phyloP scores from a whole-genome alignment of 148 eudicot species.

The Rheum nobile region DNA sequence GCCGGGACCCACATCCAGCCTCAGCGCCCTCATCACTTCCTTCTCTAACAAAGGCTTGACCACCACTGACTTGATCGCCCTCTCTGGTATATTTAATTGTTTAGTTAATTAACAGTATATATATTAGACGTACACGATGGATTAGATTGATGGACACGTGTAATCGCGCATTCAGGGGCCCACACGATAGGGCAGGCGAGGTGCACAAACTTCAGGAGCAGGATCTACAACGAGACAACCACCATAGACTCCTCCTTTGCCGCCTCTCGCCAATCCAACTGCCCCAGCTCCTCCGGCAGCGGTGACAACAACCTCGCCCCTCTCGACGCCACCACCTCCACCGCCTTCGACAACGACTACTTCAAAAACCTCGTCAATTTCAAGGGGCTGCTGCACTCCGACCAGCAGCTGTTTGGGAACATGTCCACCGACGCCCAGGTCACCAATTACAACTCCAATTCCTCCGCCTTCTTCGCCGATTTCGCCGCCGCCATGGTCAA shows the following conservation, averaged over 20 bases:
- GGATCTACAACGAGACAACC: conserved; percentile 53
- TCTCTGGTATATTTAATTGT: conserved; percentile 14
- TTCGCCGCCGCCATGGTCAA: conserved; percentile 42
- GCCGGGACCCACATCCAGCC: conserved; percentile 26
- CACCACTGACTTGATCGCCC: conserved; percentile 17
- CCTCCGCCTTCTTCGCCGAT: conserved; percentile 23
- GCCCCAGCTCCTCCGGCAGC: conserved; percentile 29
- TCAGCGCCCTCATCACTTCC: conserved; percentile 22
- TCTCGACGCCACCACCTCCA: conserved; percentile 28
- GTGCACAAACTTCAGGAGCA: conserved; percentile 37
- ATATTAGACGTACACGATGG: too few species aligned
- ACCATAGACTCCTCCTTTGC: conserved; percentile 41
- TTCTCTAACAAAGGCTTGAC: conserved; percentile 22
- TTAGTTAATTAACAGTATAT: too few species aligned
- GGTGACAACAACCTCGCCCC: conserved; percentile 40
- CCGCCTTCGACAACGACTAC: conserved; percentile 38
- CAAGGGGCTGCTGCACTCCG: conserved; percentile 65
- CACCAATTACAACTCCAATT: conserved; percentile 16
- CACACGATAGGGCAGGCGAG: conserved; percentile 68
- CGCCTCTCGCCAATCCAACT: conserved; percentile 17
- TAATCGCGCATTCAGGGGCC: conserved; percentile 19
- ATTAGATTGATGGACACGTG: too few species aligned
- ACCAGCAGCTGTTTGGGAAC: conserved; percentile 59
- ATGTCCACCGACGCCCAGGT: conserved; percentile 38
- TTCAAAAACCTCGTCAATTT: conserved; percentile 34